Evolutionary conservation across 179 eudicot genomes (phyloP), one percentile per base, ranked within the genome.

Genomic region (Beta macrorhiza): DNA sequence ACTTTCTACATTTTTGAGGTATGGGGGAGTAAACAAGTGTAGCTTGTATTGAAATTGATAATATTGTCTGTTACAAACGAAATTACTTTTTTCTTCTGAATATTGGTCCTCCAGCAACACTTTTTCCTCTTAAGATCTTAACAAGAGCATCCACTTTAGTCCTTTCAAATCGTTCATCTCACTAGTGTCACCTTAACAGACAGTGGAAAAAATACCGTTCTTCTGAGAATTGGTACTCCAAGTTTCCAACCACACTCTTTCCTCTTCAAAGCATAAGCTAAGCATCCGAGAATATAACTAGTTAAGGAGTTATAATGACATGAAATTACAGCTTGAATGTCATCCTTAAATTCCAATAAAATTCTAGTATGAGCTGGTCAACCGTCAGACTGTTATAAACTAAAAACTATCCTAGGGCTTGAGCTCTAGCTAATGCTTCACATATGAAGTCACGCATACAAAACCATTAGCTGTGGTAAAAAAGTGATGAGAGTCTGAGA

Each of bases 291-390:
- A 72, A 59, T 12, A 37, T 19, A 69, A 67, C 19, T 45, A 52
- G 22, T 32, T 49, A 9, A 20, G 56, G 20, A 22, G 7, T 16
- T 73, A 12, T 14, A 55, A 78, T 53, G 47, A 74, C 42, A 25
- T 32, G 22, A 20, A 49, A 22, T 13, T 25, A 51, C 3, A 51
- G 14, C 47, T 51, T 55, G 5, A 76, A 8, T 13, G 16, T 29
- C 49, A 14, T 65, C 42, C 69, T 19, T 45, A 25, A 78, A 11
- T n/a, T 51, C 59, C 17, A 29, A 57, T 22, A 4, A 17, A 22
- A n/a, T n/a, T 69, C 32, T 79, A 37, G 65, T 42, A 44, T 69
- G 44, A 55, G 15, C 75, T 68, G 45, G 75, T 25, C 25, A 25
- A 0, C 25, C 25, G 25, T 25, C 25, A 25, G 1, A 29, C 32